These are phyloP conservation scores for Chaetoceros tenuissimus DNA, from an alignment of 108 stramenopile genomes.

Conservation along the genomic window DNA sequence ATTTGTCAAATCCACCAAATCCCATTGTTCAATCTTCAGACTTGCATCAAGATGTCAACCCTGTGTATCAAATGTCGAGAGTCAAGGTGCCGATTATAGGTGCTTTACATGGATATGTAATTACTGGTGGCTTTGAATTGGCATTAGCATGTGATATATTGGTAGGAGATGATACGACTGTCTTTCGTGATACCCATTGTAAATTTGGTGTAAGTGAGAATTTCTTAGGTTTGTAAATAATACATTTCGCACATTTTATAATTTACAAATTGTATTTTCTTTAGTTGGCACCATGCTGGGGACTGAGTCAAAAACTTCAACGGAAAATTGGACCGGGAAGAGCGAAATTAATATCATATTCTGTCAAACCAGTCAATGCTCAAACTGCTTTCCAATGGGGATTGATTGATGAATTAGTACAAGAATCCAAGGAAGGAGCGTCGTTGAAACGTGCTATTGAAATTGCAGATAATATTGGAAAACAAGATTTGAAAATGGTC, in stretches of 20 bases:
- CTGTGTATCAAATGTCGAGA: conserved; percentile 32
- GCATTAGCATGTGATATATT: conserved; percentile 45
- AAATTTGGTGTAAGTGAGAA: no score
- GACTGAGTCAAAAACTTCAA: conserved; percentile 31
- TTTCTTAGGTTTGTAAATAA: no score
- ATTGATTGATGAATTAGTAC: conserved; percentile 34
- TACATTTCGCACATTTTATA: no score
- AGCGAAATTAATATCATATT: conserved; percentile 33
- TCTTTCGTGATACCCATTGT: conserved; percentile 48
- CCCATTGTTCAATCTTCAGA: conserved; percentile 35
- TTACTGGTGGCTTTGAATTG: conserved; percentile 50
- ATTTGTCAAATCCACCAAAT: conserved; percentile 37
- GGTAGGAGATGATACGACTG: conserved; percentile 24
- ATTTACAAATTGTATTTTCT: no score
- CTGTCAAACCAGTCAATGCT: conserved; percentile 25
- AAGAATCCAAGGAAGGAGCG: conserved; percentile 2
- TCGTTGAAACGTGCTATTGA: conserved; percentile 31
- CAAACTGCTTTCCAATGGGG: conserved; percentile 32
- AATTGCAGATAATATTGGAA: conserved; percentile 33
- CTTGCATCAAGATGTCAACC: conserved; percentile 28
- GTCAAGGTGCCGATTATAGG: conserved; percentile 36
- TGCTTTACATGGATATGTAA: conserved; percentile 28
- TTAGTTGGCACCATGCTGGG: conserved; percentile 55
- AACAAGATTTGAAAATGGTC: conserved; percentile 32
- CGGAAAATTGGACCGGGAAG: conserved; percentile 33